These are phyloP conservation scores for Escallonia herrerae DNA, from an alignment of 129 eudicot genomes.

Conservation along the genomic window DNA sequence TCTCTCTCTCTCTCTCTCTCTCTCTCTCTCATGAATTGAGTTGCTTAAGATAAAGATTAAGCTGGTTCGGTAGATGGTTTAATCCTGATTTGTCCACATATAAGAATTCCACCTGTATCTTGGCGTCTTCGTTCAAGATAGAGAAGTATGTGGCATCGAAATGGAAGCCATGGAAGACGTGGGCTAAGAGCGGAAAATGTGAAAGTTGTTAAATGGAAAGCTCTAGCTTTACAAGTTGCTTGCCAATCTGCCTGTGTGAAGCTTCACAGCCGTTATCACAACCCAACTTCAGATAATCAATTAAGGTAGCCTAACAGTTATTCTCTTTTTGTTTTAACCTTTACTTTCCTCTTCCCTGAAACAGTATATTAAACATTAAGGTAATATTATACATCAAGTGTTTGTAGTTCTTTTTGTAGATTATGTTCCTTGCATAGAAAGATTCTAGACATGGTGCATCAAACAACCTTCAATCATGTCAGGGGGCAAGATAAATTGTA, in stretches of 20 bases:
- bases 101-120: not conserved
- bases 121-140: not conserved
- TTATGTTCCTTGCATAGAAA: too few species aligned
- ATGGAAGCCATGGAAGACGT: not conserved
- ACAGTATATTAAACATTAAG: too few species aligned
- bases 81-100: not conserved
- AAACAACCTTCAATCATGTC: too few species aligned
- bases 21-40: not conserved
- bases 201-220: not conserved
- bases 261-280: not conserved
- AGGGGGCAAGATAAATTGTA: too few species aligned
- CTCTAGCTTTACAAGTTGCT: not conserved
- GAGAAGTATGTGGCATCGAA: not conserved
- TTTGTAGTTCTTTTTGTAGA: too few species aligned
- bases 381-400: too few species aligned
- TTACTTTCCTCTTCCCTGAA: too few species aligned
- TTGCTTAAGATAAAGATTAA: not conserved
- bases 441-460: too few species aligned
- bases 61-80: not conserved
- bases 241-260: not conserved
- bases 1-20: not conserved
- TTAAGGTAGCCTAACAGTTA: too few species aligned
- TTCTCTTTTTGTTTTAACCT: too few species aligned
- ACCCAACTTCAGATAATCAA: not conserved
- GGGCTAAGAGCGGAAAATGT: not conserved